Evolutionary conservation across 1,284 basidiomycete genomes (phyloP).

Genomic region (Fomitopsis betulina): DNA sequence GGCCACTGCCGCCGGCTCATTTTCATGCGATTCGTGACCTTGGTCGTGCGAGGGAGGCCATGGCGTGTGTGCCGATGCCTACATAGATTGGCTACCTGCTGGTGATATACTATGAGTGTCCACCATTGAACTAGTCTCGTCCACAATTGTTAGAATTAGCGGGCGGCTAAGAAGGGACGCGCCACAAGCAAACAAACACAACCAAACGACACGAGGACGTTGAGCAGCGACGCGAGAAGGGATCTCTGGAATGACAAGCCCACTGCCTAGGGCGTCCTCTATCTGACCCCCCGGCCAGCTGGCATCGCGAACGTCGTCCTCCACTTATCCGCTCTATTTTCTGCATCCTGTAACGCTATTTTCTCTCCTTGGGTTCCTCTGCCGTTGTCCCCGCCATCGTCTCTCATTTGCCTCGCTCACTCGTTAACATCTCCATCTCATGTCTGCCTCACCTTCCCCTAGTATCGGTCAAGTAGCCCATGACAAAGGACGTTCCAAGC

Average conservation of each 20-base stretch:
- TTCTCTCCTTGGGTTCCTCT: slow-evolving; percentile 12
- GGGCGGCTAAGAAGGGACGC: not conserved
- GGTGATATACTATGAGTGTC: no score
- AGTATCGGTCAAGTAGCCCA: slow-evolving; percentile 23
- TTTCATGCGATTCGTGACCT: not conserved
- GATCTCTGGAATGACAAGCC: slow-evolving; percentile 16
- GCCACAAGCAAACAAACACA: slow-evolving; percentile 12
- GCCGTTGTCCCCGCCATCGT: slow-evolving; percentile 14
- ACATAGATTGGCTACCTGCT: no score
- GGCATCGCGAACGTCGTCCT: slow-evolving; percentile 14
- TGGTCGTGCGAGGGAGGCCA: not conserved
- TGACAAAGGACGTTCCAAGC: slow-evolving; percentile 29
- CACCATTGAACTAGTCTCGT: no score
- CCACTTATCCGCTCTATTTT: slow-evolving; percentile 12
- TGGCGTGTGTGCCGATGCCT: no score
- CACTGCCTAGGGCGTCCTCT: slow-evolving; percentile 16
- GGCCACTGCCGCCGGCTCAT: not conserved
- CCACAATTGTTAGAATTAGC: no score
- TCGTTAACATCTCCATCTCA: slow-evolving; percentile 28
- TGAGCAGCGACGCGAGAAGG: slow-evolving; percentile 9
- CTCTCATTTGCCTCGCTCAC: slow-evolving; percentile 29
- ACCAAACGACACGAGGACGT: slow-evolving; percentile 15
- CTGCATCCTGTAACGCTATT: slow-evolving; percentile 13
- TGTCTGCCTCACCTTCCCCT: slow-evolving; percentile 31
- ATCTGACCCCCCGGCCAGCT: slow-evolving; percentile 25